Conservation (phyloP, 345 rosid species). For the Populus tremula region DNA sequence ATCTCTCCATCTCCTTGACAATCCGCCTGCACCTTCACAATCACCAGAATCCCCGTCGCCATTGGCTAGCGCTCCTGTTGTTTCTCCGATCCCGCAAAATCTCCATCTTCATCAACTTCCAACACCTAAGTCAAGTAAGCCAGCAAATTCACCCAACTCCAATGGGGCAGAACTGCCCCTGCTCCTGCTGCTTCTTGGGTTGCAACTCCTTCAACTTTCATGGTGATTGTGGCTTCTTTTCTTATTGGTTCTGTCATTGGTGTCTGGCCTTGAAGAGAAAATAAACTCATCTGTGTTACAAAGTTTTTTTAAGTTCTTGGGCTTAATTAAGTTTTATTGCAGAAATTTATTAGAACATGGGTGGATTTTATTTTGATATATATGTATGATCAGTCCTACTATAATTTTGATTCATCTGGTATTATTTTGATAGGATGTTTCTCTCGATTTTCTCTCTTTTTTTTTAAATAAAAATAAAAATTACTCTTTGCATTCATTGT, state of each 20-base stretch:
- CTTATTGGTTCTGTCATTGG: neutral
- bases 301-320: neutral
- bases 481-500: too few relatives aligned
- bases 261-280: neutral
- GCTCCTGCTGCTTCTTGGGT: neutral
- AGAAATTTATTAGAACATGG: neutral
- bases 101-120: neutral
- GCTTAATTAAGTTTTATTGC: neutral
- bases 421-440: too few relatives aligned
- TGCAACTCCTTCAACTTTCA: neutral
- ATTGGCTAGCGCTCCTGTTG: neutral
- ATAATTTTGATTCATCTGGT: too few relatives aligned
- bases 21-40: constrained; percentile 18
- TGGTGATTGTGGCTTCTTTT: constrained; percentile 16
- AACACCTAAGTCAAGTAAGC: neutral
- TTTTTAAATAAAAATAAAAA: too few relatives aligned
- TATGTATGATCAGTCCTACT: too few relatives aligned
- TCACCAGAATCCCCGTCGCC: neutral
- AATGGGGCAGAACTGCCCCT: neutral
- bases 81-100: neutral
- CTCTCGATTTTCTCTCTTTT: too few relatives aligned
- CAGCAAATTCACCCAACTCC: neutral
- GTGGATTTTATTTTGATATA: too few relatives aligned
- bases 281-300: neutral
- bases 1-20: neutral